A percentile compares a stretch with the other conserved stretches of the same genome.
These are phyloP conservation scores for Xerocomellus intermedius DNA, from an alignment of 768 basidiomycete genomes.

Conservation along the genomic window DNA sequence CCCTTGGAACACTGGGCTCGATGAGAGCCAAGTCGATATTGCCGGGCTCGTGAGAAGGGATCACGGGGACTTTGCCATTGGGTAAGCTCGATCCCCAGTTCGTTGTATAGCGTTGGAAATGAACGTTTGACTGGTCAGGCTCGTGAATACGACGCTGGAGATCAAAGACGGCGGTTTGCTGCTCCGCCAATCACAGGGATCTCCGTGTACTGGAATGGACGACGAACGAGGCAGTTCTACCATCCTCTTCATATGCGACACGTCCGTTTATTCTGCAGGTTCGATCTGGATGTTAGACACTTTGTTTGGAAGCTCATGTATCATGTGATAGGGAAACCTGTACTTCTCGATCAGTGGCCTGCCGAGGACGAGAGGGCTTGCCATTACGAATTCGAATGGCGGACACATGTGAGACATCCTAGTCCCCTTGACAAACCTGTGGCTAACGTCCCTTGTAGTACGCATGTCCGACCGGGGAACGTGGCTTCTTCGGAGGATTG, in stretches of 20 bases:
- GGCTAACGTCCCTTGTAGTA: slow-evolving; percentile 37
- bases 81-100: slow-evolving; percentile 40
- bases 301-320: neutral
- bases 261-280: slow-evolving; percentile 56
- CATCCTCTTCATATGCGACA: slow-evolving; percentile 78
- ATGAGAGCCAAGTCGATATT: slow-evolving; percentile 47
- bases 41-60: slow-evolving; percentile 60
- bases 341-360: slow-evolving; percentile 64
- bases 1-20: slow-evolving; percentile 55
- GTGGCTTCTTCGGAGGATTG: slow-evolving; percentile 48
- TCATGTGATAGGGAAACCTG: slow-evolving; percentile 40
- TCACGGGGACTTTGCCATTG: slow-evolving; percentile 71
- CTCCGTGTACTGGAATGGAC: slow-evolving; percentile 51
- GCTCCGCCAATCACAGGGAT: slow-evolving; percentile 60
- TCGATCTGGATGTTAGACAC: neutral
- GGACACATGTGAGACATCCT: slow-evolving; percentile 59
- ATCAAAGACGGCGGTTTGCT: slow-evolving; percentile 53
- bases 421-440: neutral
- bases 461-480: slow-evolving; percentile 70
- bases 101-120: too few species aligned
- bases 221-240: slow-evolving; percentile 56
- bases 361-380: slow-evolving; percentile 64
- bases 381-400: slow-evolving; percentile 82
- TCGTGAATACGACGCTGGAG: slow-evolving; percentile 60
- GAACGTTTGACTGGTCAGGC: slow-evolving; percentile 8